Evolutionary conservation across 2,329 filamentous ascomycete genomes (phyloP), one percentile per base, ranked within the genome.

Genomic region (Lachnellula cervina): DNA sequence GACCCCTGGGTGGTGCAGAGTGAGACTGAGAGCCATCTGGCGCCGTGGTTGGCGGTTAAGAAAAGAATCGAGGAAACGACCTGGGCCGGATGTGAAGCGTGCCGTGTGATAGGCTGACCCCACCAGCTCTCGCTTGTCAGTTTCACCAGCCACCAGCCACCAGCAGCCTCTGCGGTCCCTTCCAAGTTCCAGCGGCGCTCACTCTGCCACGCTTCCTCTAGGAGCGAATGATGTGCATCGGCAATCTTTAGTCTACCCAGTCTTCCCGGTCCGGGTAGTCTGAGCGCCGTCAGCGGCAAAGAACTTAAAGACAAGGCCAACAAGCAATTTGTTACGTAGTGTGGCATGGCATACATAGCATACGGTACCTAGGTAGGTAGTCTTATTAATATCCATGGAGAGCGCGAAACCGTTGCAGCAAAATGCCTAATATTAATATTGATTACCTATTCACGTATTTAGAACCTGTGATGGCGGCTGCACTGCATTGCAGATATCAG

Each of bases 1-100:
- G n/a, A n/a, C n/a, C n/a, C n/a, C n/a, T n/a, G n/a, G 58, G 34
- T 51, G 28, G 55, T 52, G 25, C 52, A 52, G 62, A 52, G 53
- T 54, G 57, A 51, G 58, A 57, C 35, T 51, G 54, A 49, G 54
- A 45, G 44, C 49, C 53, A 55, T 57, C 56, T 62, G 55, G 58
- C 55, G 57, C 55, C 49, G 59, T 62, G 61, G 60, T 62, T 62
- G 59, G 57, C 59, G 60, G 54, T 54, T 58, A 62, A 23, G 37
- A 35, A 51, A 32, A 51, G 47, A 34, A 13, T 19, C 37, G 28
- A 17, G 14, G 38, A 46, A 17, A 50, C 25, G 25, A n/a, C 4
- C 5, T 50, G 32, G 42, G 43, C 42, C 19, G 9, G 35, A 13
- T 2, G 37, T 16, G 2, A 14, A 17, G 13, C 37, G 17, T 32